phyloP scores from a whole-genome alignment of 1,284 basidiomycete genomes.

The Ganoderma leucocontextum region DNA sequence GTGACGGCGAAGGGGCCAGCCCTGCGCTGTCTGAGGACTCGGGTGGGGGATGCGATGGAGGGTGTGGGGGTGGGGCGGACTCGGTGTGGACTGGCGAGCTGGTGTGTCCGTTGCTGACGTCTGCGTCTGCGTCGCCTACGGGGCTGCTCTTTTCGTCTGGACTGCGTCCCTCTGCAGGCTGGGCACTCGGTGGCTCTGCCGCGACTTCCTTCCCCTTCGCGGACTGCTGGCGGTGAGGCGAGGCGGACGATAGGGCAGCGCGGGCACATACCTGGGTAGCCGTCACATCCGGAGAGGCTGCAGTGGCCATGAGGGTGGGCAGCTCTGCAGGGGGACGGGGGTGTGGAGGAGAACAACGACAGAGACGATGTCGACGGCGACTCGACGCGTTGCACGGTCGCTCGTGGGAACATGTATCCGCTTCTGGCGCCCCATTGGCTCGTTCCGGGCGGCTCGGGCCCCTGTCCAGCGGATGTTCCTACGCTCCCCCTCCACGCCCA shows the following conservation, averaged over 20 bases:
- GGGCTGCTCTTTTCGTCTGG: constrained; percentile 30
- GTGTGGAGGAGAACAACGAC: constrained; percentile 41
- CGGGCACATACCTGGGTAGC: constrained; percentile 31
- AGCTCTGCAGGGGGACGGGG: constrained; percentile 41
- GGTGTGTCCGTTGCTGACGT: constrained; percentile 35
- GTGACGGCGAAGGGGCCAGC: constrained; percentile 37
- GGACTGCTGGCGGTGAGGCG: constrained; percentile 32
- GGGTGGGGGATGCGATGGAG: constrained; percentile 21
- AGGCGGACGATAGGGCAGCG: background rate
- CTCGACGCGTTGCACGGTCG: constrained; percentile 40
- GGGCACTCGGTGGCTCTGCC: constrained; percentile 38
- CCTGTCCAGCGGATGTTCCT: background rate
- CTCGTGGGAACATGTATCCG: constrained; percentile 34
- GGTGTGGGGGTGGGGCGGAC: constrained; percentile 22
- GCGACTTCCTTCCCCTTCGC: constrained; percentile 41
- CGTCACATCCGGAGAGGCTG: constrained; percentile 35
- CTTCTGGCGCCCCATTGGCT: constrained; percentile 25
- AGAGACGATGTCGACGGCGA: constrained; percentile 30
- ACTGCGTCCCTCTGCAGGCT: constrained; percentile 41
- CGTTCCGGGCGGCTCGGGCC: constrained; percentile 13
- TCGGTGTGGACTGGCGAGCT: constrained; percentile 30
- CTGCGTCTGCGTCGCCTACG: constrained; percentile 22
- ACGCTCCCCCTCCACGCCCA: constrained; percentile 2
- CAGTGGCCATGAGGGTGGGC: constrained; percentile 41
- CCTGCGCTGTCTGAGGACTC: constrained; percentile 36